Conservation (phyloP, 2,329 filamentous ascomycete species). For the Fusarium pseudocircinatum region DNA sequence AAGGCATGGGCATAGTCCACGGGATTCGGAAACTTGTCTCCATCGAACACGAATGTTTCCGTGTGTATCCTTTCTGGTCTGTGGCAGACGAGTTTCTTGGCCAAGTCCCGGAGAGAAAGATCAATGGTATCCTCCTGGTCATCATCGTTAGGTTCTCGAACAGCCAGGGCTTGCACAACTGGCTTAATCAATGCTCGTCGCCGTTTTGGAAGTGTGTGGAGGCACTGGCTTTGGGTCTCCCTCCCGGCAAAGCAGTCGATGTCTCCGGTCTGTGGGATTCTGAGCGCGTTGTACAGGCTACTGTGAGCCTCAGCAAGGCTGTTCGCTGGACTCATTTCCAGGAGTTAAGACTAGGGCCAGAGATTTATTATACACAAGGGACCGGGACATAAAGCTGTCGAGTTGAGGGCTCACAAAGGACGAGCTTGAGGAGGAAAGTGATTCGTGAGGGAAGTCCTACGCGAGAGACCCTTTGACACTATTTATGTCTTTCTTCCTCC, state of each 20-base stretch:
- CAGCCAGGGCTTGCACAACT: background rate
- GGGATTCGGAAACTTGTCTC: background rate
- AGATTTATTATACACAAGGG: too few relatives aligned
- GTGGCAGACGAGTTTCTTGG: background rate
- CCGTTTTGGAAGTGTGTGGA: background rate
- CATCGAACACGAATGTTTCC: background rate
- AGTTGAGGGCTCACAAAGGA: background rate
- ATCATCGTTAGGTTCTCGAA: background rate
- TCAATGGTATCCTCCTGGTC: background rate
- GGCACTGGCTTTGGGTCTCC: background rate
- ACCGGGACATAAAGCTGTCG: background rate
- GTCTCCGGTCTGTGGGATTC: background rate
- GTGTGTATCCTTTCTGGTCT: background rate
- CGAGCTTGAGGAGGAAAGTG: background rate
- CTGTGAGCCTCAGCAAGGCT: background rate
- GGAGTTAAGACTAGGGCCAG: background rate
- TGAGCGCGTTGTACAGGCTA: constrained; percentile 8
- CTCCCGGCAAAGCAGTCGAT: background rate
- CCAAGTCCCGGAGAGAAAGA: background rate
- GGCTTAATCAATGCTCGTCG: background rate
- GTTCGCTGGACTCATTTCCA: background rate
- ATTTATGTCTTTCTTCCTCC: background rate
- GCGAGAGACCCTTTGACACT: background rate
- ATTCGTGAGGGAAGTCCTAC: background rate
- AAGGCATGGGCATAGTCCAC: background rate